Evolutionary conservation across 345 rosid genomes (phyloP).

Genomic region (Trapa incisa): DNA sequence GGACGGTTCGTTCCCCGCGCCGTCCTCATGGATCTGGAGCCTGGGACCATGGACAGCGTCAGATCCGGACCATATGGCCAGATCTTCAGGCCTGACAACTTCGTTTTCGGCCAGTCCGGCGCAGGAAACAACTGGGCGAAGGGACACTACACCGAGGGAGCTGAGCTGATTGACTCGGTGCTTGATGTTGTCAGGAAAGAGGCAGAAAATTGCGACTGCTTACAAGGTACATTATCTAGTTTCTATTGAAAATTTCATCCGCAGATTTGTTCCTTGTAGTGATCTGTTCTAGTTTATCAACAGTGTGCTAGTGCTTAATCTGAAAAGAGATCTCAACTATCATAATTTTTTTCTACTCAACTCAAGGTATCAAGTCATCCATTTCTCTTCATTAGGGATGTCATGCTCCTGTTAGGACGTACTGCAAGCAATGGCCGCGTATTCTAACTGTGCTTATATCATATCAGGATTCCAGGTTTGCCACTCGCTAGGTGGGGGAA

Average conservation of each 20-base stretch:
- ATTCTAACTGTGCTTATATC: neutral
- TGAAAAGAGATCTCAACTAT: no score
- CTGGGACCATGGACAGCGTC: slow-evolving; percentile 72
- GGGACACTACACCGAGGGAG: slow-evolving; percentile 46
- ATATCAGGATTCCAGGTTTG: neutral
- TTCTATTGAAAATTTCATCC: neutral
- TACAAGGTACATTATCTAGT: slow-evolving; percentile 26
- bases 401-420: no score
- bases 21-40: slow-evolving; percentile 71
- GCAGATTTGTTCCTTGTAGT: neutral
- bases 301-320: no score
- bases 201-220: slow-evolving; percentile 48
- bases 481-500: slow-evolving; percentile 4
- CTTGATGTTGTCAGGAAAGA: slow-evolving; percentile 46
- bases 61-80: slow-evolving; percentile 65
- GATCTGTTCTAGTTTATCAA: no score
- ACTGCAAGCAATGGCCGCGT: neutral
- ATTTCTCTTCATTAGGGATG: no score
- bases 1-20: slow-evolving; percentile 64
- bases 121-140: slow-evolving; percentile 45
- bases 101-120: slow-evolving; percentile 46
- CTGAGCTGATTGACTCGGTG: slow-evolving; percentile 45
- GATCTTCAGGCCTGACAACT: slow-evolving; percentile 47
- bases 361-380: no score
- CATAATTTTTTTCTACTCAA: no score